A percentile compares a stretch with the other conserved stretches of the same genome.
phyloP scores from a whole-genome alignment of 768 basidiomycete species.

The Favolaschia claudopus region DNA sequence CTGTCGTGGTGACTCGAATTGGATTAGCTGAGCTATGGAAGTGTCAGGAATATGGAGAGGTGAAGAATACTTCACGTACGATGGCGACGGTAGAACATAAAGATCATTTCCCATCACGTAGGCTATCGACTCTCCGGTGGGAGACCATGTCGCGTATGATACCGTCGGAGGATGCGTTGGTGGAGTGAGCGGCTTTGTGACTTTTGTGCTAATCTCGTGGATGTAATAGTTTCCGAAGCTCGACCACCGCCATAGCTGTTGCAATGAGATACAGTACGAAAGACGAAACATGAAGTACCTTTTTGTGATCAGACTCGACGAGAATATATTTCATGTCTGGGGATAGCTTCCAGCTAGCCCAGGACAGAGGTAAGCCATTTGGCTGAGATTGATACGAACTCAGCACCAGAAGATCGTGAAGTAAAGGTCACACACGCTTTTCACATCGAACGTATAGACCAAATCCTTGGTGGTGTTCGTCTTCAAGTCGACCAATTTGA shows the following conservation, averaged over 20 bases:
- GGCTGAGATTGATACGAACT: slow-evolving; percentile 54
- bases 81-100: slow-evolving; percentile 77
- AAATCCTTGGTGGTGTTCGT: slow-evolving; percentile 72
- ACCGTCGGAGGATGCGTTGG: slow-evolving; percentile 76
- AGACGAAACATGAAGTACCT: slow-evolving; percentile 55
- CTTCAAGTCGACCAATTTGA: slow-evolving; percentile 84
- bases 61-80: slow-evolving; percentile 48
- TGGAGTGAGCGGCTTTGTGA: slow-evolving; percentile 74
- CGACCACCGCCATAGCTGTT: slow-evolving; percentile 93
- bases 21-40: slow-evolving; percentile 46
- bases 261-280: slow-evolving; percentile 12
- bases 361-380: slow-evolving; percentile 56
- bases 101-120: slow-evolving; percentile 89
- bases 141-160: slow-evolving; percentile 88
- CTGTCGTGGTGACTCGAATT: slow-evolving; percentile 82
- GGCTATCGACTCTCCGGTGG: slow-evolving; percentile 83
- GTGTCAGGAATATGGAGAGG: neutral
- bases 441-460: slow-evolving; percentile 64
- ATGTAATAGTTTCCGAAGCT: slow-evolving; percentile 92
- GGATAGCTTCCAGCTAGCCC: slow-evolving; percentile 81
- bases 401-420: slow-evolving; percentile 7
- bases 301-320: slow-evolving; percentile 74
- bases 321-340: slow-evolving; percentile 92
- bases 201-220: slow-evolving; percentile 74
- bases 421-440: slow-evolving; percentile 57